Percentiles rank a stretch among this genome's conserved stretches.
phyloP scores from a whole-genome alignment of 257 asterid genomes.

The Ophiorrhiza pumila region DNA sequence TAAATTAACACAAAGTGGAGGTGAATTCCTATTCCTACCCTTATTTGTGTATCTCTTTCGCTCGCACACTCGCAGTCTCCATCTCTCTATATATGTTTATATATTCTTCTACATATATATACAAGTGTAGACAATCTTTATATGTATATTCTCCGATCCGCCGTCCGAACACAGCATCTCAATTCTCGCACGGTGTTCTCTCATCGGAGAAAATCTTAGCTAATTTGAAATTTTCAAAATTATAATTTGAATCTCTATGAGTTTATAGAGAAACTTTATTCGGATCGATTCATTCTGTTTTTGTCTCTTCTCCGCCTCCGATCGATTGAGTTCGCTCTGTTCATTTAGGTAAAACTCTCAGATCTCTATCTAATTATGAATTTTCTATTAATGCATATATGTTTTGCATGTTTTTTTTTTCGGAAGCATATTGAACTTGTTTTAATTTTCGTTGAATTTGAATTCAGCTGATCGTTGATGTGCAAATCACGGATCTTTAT shows the following conservation, averaged over 20 bases:
- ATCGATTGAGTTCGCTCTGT: slow-evolving; percentile 21
- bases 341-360: slow-evolving; percentile 23
- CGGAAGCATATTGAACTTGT: neutral
- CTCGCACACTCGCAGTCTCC: neutral
- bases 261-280: slow-evolving; percentile 1
- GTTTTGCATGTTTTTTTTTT: neutral
- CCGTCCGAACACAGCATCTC: slow-evolving; percentile 39
- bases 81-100: neutral
- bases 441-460: neutral
- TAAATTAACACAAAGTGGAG: slow-evolving; percentile 34
- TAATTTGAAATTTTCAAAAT: neutral
- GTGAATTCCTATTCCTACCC: slow-evolving; percentile 13
- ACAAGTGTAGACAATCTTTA: neutral
- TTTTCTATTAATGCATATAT: neutral
- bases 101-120: neutral
- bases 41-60: slow-evolving; percentile 19
- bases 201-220: neutral
- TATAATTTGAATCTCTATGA: slow-evolving; percentile 10
- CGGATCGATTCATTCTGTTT: slow-evolving; percentile 17
- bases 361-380: slow-evolving; percentile 5
- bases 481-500: slow-evolving; percentile 17
- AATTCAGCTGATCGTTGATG: slow-evolving; percentile 6
- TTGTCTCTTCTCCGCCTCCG: neutral
- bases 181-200: slow-evolving; percentile 17
- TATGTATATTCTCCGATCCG: slow-evolving; percentile 34